A percentile compares a stretch with the other conserved stretches of the same genome.
phyloP scores from a whole-genome alignment of 2,329 filamentous ascomycete genomes.

The Davidsoniella neocaledoniae region DNA sequence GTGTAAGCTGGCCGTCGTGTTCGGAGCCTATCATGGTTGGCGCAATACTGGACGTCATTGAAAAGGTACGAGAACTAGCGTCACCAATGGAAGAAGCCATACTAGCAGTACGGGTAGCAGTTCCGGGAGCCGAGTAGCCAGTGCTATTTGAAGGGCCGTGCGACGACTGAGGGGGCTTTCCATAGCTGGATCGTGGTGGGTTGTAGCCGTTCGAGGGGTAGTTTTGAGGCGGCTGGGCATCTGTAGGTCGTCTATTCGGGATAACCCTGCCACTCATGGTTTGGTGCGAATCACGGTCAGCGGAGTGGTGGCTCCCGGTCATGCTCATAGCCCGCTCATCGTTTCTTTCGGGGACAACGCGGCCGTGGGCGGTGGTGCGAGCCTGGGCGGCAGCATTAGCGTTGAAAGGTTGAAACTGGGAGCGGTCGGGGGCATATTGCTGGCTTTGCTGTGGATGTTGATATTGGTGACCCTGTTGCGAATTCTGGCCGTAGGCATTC shows the following conservation, averaged over 20 bases:
- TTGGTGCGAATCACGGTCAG: slow-evolving; percentile 66
- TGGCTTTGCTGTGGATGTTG: slow-evolving; percentile 23
- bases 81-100: slow-evolving; percentile 38
- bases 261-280: slow-evolving; percentile 90
- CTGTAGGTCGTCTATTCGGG: slow-evolving; percentile 45
- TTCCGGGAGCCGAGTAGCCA: slow-evolving; percentile 31
- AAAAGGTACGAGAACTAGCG: slow-evolving; percentile 54
- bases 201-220: slow-evolving; percentile 9
- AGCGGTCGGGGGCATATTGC: background rate
- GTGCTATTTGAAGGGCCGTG: slow-evolving; percentile 20
- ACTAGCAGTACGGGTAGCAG: slow-evolving; percentile 42
- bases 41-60: slow-evolving; percentile 73
- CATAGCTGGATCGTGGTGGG: slow-evolving; percentile 19
- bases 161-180: slow-evolving; percentile 17
- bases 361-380: slow-evolving; percentile 76
- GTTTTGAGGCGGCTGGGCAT: slow-evolving; percentile 17
- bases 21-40: slow-evolving; percentile 52
- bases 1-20: slow-evolving; percentile 33
- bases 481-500: slow-evolving; percentile 37
- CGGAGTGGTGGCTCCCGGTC: slow-evolving; percentile 53
- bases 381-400: slow-evolving; percentile 26
- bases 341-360: slow-evolving; percentile 77
- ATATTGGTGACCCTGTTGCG: slow-evolving; percentile 41
- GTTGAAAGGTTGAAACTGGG: slow-evolving; percentile 11
- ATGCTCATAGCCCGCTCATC: slow-evolving; percentile 94